phyloP scores from a whole-genome alignment of 1,284 basidiomycete species.

The Xerocomus alliaceus region DNA sequence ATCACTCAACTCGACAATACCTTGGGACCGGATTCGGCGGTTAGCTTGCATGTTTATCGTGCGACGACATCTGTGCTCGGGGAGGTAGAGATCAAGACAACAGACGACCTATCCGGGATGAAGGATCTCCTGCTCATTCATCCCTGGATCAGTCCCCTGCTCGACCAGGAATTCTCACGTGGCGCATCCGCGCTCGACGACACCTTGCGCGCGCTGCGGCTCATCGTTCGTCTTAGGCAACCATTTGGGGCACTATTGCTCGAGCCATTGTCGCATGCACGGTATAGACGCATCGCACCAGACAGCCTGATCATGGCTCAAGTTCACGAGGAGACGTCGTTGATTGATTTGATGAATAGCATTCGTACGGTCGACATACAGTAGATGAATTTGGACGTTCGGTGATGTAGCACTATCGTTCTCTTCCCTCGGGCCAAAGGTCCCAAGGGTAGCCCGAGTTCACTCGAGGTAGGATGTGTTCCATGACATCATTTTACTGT shows the following conservation, averaged over 20 bases:
- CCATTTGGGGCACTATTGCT: not conserved
- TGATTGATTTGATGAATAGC: not conserved
- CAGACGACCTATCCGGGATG: not conserved
- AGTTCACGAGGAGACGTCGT: not conserved
- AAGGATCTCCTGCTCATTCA: not conserved
- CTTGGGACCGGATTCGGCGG: not conserved
- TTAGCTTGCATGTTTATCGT: not conserved
- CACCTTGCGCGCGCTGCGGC: not conserved
- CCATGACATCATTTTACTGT: too few relatives aligned
- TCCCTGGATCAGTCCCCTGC: not conserved
- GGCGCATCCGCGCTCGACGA: not conserved
- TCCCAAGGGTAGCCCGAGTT: too few relatives aligned
- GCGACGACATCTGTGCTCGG: not conserved
- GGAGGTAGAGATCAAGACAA: not conserved
- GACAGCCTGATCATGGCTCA: not conserved
- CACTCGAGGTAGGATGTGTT: too few relatives aligned
- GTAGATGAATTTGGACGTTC: too few relatives aligned
- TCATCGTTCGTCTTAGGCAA: not conserved
- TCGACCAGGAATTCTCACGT: not conserved
- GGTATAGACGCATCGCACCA: not conserved
- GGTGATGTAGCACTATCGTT: too few relatives aligned
- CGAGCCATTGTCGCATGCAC: not conserved
- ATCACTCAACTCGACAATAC: not conserved
- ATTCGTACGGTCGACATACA: not conserved
- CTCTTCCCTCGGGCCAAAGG: too few relatives aligned